Evolutionary conservation across 2,329 filamentous ascomycete genomes (phyloP).

Genomic region (Fusarium devonianum): DNA sequence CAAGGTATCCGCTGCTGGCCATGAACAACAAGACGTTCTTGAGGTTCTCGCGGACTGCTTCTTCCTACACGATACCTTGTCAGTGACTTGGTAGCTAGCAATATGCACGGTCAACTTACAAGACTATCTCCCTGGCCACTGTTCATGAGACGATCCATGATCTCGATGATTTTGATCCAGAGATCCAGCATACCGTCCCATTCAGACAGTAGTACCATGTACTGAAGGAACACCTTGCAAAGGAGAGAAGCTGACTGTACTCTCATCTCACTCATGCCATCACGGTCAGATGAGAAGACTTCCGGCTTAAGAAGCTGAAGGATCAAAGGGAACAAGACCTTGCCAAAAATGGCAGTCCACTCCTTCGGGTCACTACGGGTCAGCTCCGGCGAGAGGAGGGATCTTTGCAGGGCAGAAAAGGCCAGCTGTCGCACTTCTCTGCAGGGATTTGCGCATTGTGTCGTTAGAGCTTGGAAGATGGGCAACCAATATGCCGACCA

Average conservation of each 20-base stretch:
- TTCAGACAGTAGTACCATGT: conserved; percentile 82
- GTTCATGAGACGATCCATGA: conserved; percentile 96
- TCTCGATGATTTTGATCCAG: conserved; percentile 90
- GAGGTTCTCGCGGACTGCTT: conserved; percentile 91
- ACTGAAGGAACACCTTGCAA: conserved; percentile 95
- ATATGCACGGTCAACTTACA: conserved; percentile 59
- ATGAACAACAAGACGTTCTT: conserved; percentile 98
- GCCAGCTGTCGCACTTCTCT: conserved; percentile 91
- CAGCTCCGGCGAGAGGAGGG: conserved; percentile 83
- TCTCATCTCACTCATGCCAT: conserved; percentile 94
- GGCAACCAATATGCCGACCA: conserved; percentile 99
- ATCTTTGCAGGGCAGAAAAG: conserved; percentile 83
- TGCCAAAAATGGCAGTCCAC: conserved; percentile 94
- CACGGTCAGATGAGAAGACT: conserved; percentile 87
- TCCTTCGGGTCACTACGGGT: conserved; percentile 84
- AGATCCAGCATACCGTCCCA: conserved; percentile 90
- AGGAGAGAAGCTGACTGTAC: conserved; percentile 90
- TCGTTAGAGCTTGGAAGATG: conserved; percentile 86
- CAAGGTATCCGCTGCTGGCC: conserved; percentile 85
- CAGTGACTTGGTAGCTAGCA: neutral
- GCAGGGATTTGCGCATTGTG: conserved; percentile 93
- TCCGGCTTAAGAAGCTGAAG: conserved; percentile 89
- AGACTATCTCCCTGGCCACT: conserved; percentile 90
- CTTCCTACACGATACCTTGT: conserved; percentile 67
- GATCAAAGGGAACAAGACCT: conserved; percentile 93